Evolutionary conservation across 2,329 filamentous ascomycete species (phyloP).

Genomic region (Escovopsis sp.): DNA sequence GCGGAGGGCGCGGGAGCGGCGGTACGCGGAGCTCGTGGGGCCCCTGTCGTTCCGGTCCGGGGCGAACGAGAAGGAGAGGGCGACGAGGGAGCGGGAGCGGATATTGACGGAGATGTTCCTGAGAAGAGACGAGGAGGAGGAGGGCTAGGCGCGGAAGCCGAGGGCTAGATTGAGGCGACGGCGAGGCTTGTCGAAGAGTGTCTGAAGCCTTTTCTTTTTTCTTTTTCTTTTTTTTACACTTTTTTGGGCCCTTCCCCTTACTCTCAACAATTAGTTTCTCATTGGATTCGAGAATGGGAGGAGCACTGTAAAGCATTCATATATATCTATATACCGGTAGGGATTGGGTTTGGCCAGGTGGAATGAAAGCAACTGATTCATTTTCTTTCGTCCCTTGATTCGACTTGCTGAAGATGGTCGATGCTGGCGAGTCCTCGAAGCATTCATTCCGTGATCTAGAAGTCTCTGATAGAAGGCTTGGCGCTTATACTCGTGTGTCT

Average conservation of each 20-base stretch:
- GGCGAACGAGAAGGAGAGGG: conserved; percentile 38
- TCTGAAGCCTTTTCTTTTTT: neutral
- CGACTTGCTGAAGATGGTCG: too few relatives aligned
- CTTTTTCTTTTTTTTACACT: neutral
- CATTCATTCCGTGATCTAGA: too few relatives aligned
- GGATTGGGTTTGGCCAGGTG: too few relatives aligned
- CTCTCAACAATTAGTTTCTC: too few relatives aligned
- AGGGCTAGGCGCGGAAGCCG: conserved; percentile 13
- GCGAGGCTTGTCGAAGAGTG: neutral
- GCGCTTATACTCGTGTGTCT: too few relatives aligned
- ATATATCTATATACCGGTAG: too few relatives aligned
- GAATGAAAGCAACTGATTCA: too few relatives aligned
- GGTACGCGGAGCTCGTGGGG: conserved; percentile 52
- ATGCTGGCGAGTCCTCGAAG: too few relatives aligned
- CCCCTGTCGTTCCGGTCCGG: conserved; percentile 41
- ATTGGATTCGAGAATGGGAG: too few relatives aligned
- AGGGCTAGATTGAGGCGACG: conserved; percentile 2
- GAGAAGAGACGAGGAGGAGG: conserved; percentile 15
- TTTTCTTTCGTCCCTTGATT: too few relatives aligned
- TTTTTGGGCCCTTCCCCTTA: neutral
- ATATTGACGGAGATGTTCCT: conserved; percentile 56
- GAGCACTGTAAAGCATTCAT: too few relatives aligned
- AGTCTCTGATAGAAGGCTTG: too few relatives aligned
- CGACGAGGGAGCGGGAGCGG: conserved; percentile 47
- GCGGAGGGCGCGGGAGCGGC: conserved; percentile 43